Evolutionary conservation across 2,329 filamentous ascomycete species (phyloP).

Genomic region (Xylariaceae sp.): DNA sequence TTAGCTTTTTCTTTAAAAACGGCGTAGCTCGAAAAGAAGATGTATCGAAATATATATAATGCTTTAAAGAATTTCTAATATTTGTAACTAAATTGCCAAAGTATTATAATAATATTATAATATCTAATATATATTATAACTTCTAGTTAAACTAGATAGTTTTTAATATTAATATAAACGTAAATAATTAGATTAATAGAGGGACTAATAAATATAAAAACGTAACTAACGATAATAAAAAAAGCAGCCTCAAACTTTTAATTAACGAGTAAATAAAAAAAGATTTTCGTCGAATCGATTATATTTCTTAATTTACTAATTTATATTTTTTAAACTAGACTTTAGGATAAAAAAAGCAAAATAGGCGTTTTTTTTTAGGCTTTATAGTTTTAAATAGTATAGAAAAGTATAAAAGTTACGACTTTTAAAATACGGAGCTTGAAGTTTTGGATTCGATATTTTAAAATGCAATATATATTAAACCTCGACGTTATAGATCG

Average conservation of each 20-base stretch:
- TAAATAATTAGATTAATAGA: too few relatives aligned
- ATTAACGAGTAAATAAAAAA: too few relatives aligned
- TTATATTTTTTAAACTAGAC: neutral
- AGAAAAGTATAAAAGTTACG: neutral
- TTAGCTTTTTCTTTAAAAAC: too few relatives aligned
- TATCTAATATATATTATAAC: neutral
- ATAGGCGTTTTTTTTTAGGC: neutral
- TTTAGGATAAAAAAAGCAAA: neutral
- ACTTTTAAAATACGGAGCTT: neutral
- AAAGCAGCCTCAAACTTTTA: too few relatives aligned
- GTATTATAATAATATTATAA: neutral
- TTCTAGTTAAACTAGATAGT: neutral
- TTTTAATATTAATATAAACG: neutral
- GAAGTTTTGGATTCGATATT: neutral
- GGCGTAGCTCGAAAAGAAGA: too few relatives aligned
- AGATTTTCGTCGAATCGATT: neutral
- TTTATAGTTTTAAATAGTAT: neutral
- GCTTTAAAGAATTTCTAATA: neutral
- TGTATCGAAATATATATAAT: neutral
- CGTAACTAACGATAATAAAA: neutral
- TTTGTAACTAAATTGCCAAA: neutral
- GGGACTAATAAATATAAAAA: neutral
- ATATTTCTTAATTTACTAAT: neutral
- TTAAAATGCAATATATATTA: neutral
- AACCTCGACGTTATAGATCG: neutral